Evolutionary conservation across 2,329 filamentous ascomycete species (phyloP).

Genomic region (Mycocentrospora acerina): DNA sequence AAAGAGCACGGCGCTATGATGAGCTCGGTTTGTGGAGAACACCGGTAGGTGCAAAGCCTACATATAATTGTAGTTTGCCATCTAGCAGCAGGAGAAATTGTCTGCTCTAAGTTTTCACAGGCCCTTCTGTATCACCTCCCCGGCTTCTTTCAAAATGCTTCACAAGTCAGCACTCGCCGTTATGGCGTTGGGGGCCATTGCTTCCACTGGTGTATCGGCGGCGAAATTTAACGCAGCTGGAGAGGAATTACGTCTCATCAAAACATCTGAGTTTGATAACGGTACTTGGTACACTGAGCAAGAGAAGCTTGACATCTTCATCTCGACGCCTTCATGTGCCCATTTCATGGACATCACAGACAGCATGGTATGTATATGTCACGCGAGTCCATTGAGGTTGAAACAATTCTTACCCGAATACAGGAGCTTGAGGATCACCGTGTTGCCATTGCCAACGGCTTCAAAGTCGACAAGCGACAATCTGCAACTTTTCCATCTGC

Average conservation of each 20-base stretch:
- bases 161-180: constrained; percentile 3
- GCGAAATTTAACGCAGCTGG: constrained; percentile 10
- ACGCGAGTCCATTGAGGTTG: neutral
- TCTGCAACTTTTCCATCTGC: constrained; percentile 11
- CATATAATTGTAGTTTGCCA: neutral
- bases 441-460: constrained; percentile 7
- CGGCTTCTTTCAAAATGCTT: constrained; percentile 2
- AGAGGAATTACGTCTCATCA: constrained; percentile 12
- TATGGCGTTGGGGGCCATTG: constrained; percentile 6
- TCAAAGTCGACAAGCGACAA: constrained; percentile 12
- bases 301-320: constrained; percentile 12
- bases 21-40: constrained; percentile 1
- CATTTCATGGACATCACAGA: constrained; percentile 15
- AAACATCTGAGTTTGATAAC: constrained; percentile 10
- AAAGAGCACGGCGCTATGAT: neutral
- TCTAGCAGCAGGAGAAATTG: neutral
- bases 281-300: constrained; percentile 14
- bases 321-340: constrained; percentile 10
- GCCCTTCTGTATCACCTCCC: neutral
- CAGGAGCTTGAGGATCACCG: constrained; percentile 12
- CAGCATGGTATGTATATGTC: constrained; percentile 3
- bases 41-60: neutral
- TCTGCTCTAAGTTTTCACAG: neutral
- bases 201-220: constrained; percentile 2
- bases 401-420: neutral